Evolutionary conservation across 139 green algal genomes (phyloP).

Genomic region (Chlamydomonas sp.): DNA sequence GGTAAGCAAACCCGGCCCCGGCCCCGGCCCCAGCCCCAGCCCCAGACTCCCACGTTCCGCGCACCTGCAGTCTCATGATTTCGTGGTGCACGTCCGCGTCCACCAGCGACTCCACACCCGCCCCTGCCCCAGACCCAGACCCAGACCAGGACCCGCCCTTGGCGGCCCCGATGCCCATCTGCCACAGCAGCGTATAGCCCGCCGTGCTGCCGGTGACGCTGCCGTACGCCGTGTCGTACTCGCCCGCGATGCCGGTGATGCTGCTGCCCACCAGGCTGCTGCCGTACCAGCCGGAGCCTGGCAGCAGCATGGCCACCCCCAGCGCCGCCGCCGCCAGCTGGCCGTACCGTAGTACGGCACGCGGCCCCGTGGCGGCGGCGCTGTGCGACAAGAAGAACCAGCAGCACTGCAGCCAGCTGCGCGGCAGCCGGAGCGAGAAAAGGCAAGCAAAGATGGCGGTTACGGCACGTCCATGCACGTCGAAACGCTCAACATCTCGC

Average conservation of each 20-base stretch:
- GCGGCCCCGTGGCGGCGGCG: neutral
- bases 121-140: neutral
- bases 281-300: neutral
- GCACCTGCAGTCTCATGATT: neutral
- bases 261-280: no score
- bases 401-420: constrained; percentile 16
- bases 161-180: no score
- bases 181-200: no score
- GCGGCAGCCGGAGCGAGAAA: no score
- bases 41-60: neutral
- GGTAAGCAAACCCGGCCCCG: neutral
- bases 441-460: no score
- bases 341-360: neutral
- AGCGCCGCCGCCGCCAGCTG: neutral
- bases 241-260: no score
- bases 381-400: neutral
- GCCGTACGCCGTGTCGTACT: no score
- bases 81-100: neutral
- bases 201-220: no score
- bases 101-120: neutral
- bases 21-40: neutral
- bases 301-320: constrained; percentile 3
- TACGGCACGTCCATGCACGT: no score
- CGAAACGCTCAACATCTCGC: no score
- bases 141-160: no score